Conservation (phyloP, 176 grass and related monocot genomes). For the Urochloa ruziziensis region DNA sequence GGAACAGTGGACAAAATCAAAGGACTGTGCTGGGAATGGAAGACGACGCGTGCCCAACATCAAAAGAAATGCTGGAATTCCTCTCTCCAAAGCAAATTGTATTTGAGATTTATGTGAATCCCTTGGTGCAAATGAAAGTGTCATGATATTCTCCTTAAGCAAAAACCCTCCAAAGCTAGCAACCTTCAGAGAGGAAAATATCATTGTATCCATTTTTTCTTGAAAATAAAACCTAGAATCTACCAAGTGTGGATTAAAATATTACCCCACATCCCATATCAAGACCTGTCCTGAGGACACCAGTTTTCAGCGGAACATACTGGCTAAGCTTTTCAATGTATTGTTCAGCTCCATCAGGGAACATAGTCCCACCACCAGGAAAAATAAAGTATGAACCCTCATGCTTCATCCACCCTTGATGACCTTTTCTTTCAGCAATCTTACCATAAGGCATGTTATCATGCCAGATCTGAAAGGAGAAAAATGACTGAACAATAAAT, state of each 20-base stretch:
- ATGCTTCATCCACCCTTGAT: constrained; percentile 94
- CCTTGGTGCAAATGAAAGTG: constrained; percentile 92
- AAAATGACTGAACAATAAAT: constrained; percentile 5
- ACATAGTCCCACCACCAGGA: constrained; percentile 93
- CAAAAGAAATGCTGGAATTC: constrained; percentile 89
- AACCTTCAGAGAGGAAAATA: constrained; percentile 61
- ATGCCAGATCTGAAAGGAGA: constrained; percentile 77
- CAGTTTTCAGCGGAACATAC: constrained; percentile 65
- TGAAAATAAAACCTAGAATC: background rate
- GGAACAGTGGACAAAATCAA: constrained; percentile 94
- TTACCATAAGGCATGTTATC: constrained; percentile 96
- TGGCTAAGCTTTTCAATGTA: constrained; percentile 73
- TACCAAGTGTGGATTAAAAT: constrained; percentile 16
- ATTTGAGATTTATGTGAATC: constrained; percentile 98
- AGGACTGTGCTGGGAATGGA: constrained; percentile 76
- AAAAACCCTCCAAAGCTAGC: constrained; percentile 94
- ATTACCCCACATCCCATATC: constrained; percentile 98
- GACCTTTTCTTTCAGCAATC: constrained; percentile 94
- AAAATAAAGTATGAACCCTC: constrained; percentile 81
- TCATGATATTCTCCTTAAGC: constrained; percentile 77
- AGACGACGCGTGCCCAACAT: constrained; percentile 80
- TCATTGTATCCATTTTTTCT: background rate
- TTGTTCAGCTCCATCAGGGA: constrained; percentile 79
- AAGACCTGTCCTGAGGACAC: constrained; percentile 73
- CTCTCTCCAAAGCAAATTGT: constrained; percentile 93